A percentile compares a stretch with the other conserved stretches of the same genome.
These are phyloP conservation scores for Trichoderma endophyticum DNA, from an alignment of 2,329 filamentous ascomycete genomes.

Conservation along the genomic window DNA sequence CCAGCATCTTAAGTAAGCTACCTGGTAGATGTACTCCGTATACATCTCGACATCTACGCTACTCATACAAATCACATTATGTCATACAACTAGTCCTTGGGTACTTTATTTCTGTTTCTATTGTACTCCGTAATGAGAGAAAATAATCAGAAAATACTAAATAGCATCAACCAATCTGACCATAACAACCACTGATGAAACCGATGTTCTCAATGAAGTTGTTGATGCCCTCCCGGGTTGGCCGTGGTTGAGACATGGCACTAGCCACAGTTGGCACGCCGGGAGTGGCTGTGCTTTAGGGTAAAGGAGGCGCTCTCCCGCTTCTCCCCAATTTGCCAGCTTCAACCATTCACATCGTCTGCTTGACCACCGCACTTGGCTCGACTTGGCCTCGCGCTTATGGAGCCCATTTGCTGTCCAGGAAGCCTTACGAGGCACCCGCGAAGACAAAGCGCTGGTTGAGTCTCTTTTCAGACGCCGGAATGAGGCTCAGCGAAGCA, in stretches of 20 bases:
- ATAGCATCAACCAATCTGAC: too few relatives aligned
- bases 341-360: not conserved
- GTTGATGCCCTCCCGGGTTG: not conserved
- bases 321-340: not conserved
- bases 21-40: too few relatives aligned
- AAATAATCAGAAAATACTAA: too few relatives aligned
- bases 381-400: not conserved
- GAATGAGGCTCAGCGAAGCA: slow-evolving; percentile 2
- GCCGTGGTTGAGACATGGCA: not conserved
- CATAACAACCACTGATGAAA: not conserved
- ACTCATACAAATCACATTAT: too few relatives aligned
- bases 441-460: not conserved
- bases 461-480: not conserved
- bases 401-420: not conserved
- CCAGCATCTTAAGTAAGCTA: too few relatives aligned
- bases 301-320: not conserved
- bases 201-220: not conserved
- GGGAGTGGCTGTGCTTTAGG: not conserved
- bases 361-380: not conserved
- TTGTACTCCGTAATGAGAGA: too few relatives aligned
- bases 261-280: slow-evolving; percentile 8
- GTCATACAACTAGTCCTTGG: too few relatives aligned
- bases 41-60: too few relatives aligned
- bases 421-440: slow-evolving; percentile 14
- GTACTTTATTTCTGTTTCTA: too few relatives aligned